Evolutionary conservation across 306 rosid species (phyloP).

Genomic region (Senna tora): DNA sequence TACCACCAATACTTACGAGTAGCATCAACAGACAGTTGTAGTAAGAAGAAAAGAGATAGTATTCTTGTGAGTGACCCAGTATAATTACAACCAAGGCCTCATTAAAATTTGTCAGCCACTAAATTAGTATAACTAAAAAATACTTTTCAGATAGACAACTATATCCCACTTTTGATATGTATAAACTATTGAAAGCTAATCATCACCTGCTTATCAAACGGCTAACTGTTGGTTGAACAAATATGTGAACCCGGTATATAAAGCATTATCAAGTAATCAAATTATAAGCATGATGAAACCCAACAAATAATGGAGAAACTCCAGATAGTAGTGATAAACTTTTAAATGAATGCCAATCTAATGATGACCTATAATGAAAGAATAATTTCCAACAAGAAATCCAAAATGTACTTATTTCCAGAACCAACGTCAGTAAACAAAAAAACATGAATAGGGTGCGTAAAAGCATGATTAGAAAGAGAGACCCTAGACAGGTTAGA

Average conservation of each 20-base stretch:
- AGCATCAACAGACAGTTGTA: not conserved
- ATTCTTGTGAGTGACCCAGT: not conserved
- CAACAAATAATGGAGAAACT: slow-evolving; percentile 27
- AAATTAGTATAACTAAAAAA: slow-evolving; percentile 15
- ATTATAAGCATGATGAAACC: slow-evolving; percentile 16
- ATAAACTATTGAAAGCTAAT: slow-evolving; percentile 36
- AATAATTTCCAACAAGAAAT: not conserved
- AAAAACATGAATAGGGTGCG: not conserved
- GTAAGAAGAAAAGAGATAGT: not conserved
- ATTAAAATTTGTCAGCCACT: slow-evolving; percentile 7
- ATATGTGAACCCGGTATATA: slow-evolving; percentile 81
- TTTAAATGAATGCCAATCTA: not conserved
- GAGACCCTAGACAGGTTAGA: not conserved
- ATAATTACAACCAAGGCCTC: slow-evolving; percentile 4
- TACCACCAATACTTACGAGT: not conserved
- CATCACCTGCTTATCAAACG: slow-evolving; percentile 88
- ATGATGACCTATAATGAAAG: not conserved
- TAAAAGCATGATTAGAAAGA: not conserved
- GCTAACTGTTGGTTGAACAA: slow-evolving; percentile 86
- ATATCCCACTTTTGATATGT: slow-evolving; percentile 21
- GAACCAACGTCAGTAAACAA: not conserved
- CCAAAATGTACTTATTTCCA: not conserved
- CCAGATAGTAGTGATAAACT: not conserved
- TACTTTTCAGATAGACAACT: slow-evolving; percentile 7
- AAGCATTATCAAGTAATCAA: slow-evolving; percentile 34